These are phyloP conservation scores for Odontarrhena argentea DNA, from an alignment of 345 rosid species.

Conservation along the genomic window DNA sequence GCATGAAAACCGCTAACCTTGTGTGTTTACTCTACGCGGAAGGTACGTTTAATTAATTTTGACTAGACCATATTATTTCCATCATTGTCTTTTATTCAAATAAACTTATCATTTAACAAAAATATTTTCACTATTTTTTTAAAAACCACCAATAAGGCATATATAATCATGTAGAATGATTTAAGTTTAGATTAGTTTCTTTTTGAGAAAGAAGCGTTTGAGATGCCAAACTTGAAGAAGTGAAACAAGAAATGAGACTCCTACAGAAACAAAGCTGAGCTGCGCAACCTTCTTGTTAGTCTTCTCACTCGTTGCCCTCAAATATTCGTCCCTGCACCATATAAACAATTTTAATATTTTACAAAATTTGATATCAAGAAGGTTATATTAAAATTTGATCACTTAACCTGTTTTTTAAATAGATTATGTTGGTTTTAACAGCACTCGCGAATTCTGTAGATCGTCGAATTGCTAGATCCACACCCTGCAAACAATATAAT, in stretches of 20 bases:
- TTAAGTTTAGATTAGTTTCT: slow-evolving; percentile 37
- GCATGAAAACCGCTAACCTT: neutral
- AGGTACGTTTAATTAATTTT: slow-evolving; percentile 19
- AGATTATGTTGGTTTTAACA: slow-evolving; percentile 27
- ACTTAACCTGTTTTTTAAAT: slow-evolving; percentile 28
- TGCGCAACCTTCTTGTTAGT: slow-evolving; percentile 33
- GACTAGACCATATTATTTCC: slow-evolving; percentile 22
- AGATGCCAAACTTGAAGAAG: slow-evolving; percentile 38
- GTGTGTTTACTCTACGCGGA: slow-evolving; percentile 14
- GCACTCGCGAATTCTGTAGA: neutral
- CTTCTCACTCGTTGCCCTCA: slow-evolving; percentile 36
- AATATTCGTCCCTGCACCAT: slow-evolving; percentile 36
- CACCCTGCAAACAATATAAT: slow-evolving; percentile 32
- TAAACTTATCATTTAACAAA: neutral
- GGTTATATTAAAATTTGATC: no score
- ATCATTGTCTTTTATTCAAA: no score
- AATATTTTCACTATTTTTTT: neutral
- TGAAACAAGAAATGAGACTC: slow-evolving; percentile 27
- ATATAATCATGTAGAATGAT: neutral
- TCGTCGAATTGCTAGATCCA: slow-evolving; percentile 36
- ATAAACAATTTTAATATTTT: neutral
- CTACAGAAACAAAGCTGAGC: slow-evolving; percentile 28
- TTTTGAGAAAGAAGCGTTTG: slow-evolving; percentile 39
- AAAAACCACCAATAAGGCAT: no score
- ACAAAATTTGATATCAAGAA: neutral